phyloP scores from a whole-genome alignment of 169 alveolate species.

The Eimeria brunetti region DNA sequence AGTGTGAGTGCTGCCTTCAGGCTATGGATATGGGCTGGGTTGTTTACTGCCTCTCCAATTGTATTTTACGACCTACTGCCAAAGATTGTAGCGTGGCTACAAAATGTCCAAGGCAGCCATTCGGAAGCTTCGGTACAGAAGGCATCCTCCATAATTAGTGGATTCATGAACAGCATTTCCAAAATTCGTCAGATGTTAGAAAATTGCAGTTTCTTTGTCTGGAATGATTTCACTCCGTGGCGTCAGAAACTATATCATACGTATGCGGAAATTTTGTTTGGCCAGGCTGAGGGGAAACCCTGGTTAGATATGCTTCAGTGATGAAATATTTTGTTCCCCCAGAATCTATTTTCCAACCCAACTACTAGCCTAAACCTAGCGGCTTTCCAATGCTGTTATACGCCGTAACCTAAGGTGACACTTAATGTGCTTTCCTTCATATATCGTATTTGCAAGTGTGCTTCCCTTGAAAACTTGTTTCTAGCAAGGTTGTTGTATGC shows the following conservation, averaged over 20 bases:
- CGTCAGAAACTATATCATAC: not conserved
- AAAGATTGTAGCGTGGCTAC: not conserved
- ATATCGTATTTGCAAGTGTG: not conserved
- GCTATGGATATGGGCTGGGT: slow-evolving; percentile 26
- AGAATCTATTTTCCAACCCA: not conserved
- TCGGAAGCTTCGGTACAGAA: not conserved
- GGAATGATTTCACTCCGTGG: not conserved
- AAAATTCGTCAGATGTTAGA: not conserved
- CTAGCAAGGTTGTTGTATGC: not conserved
- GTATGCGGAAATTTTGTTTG: slow-evolving; percentile 32
- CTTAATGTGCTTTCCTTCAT: not conserved
- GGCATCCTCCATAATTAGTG: not conserved
- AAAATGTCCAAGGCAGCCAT: not conserved
- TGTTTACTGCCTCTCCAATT: slow-evolving; percentile 28
- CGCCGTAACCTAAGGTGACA: not conserved
- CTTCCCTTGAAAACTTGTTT: not conserved
- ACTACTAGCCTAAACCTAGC: not conserved
- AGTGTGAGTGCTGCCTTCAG: slow-evolving; percentile 11
- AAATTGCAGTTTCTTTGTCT: not conserved
- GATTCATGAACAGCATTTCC: not conserved
- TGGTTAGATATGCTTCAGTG: slow-evolving; percentile 11
- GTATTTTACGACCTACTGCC: slow-evolving; percentile 6
- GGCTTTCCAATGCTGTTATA: not conserved
- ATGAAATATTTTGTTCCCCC: not conserved
- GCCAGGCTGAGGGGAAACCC: slow-evolving; percentile 38